Evolutionary conservation across 352 stramenopile species (phyloP).

Genomic region (Thalassiosira hispida): DNA sequence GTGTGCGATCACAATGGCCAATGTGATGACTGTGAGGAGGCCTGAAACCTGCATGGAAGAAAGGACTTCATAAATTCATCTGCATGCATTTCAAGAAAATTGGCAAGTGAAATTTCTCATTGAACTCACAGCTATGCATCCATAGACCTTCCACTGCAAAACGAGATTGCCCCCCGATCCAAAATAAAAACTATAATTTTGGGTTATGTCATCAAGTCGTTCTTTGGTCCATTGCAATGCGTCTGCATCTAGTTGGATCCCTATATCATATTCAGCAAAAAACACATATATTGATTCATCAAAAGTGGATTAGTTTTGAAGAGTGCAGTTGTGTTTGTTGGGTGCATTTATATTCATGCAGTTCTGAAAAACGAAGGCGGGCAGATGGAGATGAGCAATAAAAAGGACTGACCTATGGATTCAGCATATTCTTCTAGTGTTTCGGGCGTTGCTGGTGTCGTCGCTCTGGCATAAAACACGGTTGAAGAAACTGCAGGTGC

Average conservation of each 20-base stretch:
- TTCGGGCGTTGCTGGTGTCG: not conserved
- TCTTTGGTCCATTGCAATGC: slow-evolving; percentile 4
- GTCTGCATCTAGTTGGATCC: slow-evolving; percentile 3
- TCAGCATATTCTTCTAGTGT: not conserved
- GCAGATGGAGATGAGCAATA: too few relatives aligned
- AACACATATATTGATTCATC: too few relatives aligned
- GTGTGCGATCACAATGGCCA: slow-evolving; percentile 35
- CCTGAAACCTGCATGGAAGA: slow-evolving; percentile 13
- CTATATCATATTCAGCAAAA: too few relatives aligned
- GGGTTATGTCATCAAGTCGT: slow-evolving; percentile 9
- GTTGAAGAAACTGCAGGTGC: slow-evolving; percentile 15
- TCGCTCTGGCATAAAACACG: slow-evolving; percentile 31
- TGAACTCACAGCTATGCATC: slow-evolving; percentile 21
- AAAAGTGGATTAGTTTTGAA: too few relatives aligned
- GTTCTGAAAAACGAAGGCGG: too few relatives aligned
- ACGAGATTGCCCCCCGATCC: slow-evolving; percentile 26
- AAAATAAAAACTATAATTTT: slow-evolving; percentile 14
- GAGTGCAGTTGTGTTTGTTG: too few relatives aligned
- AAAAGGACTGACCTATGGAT: too few relatives aligned
- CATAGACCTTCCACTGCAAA: slow-evolving; percentile 30
- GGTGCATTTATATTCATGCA: too few relatives aligned
- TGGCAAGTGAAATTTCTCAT: not conserved
- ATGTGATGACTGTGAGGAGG: slow-evolving; percentile 28
- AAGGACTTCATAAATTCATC: not conserved
- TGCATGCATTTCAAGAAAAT: not conserved